Evolutionary conservation across 768 basidiomycete genomes (phyloP), one percentile per base, ranked within the genome.

Genomic region (Coprinellus micaceus): DNA sequence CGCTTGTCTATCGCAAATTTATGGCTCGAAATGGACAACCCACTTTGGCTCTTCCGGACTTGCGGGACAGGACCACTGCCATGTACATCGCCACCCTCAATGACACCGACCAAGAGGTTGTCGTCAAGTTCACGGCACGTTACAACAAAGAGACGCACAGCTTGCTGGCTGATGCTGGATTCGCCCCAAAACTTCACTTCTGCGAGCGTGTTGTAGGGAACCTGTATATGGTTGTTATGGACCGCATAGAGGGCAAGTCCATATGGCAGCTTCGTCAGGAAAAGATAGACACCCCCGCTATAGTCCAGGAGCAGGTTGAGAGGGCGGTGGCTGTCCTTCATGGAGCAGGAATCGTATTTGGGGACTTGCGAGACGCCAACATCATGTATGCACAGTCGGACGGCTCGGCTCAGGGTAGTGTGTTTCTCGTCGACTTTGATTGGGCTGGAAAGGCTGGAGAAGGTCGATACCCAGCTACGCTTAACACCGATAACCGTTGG

Each of bases 351-450:
- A 53, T 70, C 25, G 71, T 69, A 36, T 69, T 66, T 60, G 70
- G 68, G 19, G 69, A 70, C 58, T 61, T 72, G 46, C 63, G 68
- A 21, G 51, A 52, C 17, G 58, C 66, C 49, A 67, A 69, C 58
- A 58, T 69, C 43, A 44, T 71, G 53, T 59, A 54, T 41, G 28
- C 29, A 44, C 44, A 60, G 25, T 26, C 49, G 51, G 58, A 19
- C 11, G 11, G 11, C 7, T 19, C 41, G 21, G 41, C 7, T 13
- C 41, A 59, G 28, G 44, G 17, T 21, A 52, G 51, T 41, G 61
- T 53, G 19, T 46, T 66, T 46, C 59, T 71, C 13, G 57, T 68
- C 36, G 65, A 69, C 57, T 69, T 69, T 51, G 67, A 71, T 58
- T 71, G 66, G 68, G 52, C 63, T 21, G 69, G 61, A 13, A 57